Conservation (phyloP, 1,139 yeast genomes). For the Groenewaldozyma auringiensis region DNA sequence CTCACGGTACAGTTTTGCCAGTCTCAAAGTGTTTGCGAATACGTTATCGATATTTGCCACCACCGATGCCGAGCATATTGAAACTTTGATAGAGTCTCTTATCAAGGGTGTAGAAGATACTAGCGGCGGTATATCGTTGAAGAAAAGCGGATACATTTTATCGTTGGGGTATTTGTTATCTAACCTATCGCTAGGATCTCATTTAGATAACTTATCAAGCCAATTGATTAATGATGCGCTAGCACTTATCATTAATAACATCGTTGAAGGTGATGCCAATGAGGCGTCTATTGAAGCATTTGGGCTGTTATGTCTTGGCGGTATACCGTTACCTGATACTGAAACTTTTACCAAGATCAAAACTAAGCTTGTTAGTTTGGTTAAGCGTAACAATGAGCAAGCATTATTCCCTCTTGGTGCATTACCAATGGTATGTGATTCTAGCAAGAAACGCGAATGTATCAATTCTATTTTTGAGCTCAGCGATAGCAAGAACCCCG, state of each 20-base stretch:
- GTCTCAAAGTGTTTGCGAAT: conserved; percentile 35
- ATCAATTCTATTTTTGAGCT: conserved; percentile 49
- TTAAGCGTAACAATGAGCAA: conserved; percentile 53
- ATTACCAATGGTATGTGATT: conserved; percentile 39
- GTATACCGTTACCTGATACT: conserved; percentile 32
- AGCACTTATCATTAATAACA: conserved; percentile 9
- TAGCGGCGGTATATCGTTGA: conserved; percentile 5
- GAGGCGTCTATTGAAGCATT: conserved; percentile 40
- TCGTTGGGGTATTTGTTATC: conserved; percentile 46
- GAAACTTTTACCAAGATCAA: conserved; percentile 33
- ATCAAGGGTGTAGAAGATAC: conserved; percentile 4
- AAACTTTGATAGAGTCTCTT: conserved; percentile 7
- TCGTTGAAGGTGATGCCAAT: conserved; percentile 11
- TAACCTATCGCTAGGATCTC: conserved; percentile 30
- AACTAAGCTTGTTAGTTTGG: conserved; percentile 30
- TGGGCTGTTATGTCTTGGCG: conserved; percentile 54
- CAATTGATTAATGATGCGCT: neutral
- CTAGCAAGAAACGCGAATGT: conserved; percentile 29
- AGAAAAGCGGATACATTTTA: conserved; percentile 28
- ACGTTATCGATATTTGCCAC: conserved; percentile 37
- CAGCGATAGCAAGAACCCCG: conserved; percentile 64
- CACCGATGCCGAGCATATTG: conserved; percentile 21
- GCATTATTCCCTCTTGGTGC: conserved; percentile 52
- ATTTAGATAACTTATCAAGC: neutral
- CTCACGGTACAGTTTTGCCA: neutral